These are phyloP conservation scores for Acacia concinna DNA, from an alignment of 331 rosid genomes.

Conservation along the genomic window DNA sequence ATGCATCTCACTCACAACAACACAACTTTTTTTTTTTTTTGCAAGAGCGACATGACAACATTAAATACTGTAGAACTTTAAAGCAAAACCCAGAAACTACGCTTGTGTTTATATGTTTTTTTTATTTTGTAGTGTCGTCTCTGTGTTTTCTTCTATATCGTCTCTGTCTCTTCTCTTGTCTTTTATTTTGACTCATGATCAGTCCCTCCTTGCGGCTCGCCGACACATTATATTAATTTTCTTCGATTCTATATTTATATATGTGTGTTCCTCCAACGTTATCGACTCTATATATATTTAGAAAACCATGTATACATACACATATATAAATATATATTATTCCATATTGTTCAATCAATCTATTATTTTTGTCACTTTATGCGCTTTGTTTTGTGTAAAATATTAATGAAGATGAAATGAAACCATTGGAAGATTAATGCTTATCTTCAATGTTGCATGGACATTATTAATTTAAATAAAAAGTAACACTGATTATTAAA, in stretches of 20 bases:
- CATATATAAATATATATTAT: background rate
- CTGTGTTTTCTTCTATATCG: background rate
- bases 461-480: background rate
- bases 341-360: background rate
- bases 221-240: slow-evolving; percentile 33
- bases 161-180: slow-evolving; percentile 19
- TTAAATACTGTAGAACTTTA: slow-evolving; percentile 26
- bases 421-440: background rate
- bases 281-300: background rate
- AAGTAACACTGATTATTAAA: too few relatives aligned
- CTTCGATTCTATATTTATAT: slow-evolving; percentile 18
- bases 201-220: slow-evolving; percentile 38
- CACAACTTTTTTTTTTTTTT: background rate
- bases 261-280: background rate
- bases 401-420: background rate
- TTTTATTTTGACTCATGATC: background rate
- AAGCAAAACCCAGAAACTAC: slow-evolving; percentile 43
- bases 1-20: background rate
- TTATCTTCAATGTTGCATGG: background rate
- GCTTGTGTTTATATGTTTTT: slow-evolving; percentile 11
- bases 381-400: background rate
- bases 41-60: slow-evolving; percentile 29
- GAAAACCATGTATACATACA: background rate
- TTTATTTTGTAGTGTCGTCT: background rate
- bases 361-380: background rate